Evolutionary conservation across 2,329 filamentous ascomycete genomes (phyloP).

Genomic region (Colletotrichum cuscutae): DNA sequence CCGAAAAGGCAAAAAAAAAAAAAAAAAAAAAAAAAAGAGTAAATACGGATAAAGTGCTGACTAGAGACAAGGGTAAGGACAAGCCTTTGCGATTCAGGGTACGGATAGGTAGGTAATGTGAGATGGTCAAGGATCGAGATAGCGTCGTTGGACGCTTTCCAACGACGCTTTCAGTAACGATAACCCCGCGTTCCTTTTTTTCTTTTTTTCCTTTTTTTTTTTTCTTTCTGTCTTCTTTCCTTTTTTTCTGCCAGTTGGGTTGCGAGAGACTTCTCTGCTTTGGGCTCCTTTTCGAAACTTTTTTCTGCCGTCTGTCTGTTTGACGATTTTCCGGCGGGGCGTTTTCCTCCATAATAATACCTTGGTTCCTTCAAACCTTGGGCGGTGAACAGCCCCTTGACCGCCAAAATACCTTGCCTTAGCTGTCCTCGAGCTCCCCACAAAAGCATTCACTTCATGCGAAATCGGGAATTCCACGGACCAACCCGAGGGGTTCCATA

Average conservation of each 20-base stretch:
- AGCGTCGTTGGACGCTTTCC: not conserved
- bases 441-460: not conserved
- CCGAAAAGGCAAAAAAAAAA: not conserved
- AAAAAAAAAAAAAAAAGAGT: not conserved
- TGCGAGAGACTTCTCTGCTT: not conserved
- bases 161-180: not conserved
- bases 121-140: not conserved
- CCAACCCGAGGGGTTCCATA: not conserved
- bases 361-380: too few species aligned
- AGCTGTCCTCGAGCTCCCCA: not conserved
- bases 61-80: not conserved
- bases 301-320: not conserved
- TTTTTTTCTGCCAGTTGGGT: not conserved
- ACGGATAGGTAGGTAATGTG: too few species aligned
- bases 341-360: not conserved
- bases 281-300: not conserved
- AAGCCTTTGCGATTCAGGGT: too few species aligned
- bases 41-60: not conserved
- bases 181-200: not conserved
- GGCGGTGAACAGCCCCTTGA: not conserved
- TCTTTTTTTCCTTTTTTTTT: slow-evolving; percentile 1
- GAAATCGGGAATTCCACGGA: slow-evolving; percentile 14
- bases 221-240: not conserved
- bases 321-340: slow-evolving; percentile 21
- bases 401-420: not conserved